Conservation (phyloP, 495 filamentous ascomycete genomes). For the Tuber calosporum region DNA sequence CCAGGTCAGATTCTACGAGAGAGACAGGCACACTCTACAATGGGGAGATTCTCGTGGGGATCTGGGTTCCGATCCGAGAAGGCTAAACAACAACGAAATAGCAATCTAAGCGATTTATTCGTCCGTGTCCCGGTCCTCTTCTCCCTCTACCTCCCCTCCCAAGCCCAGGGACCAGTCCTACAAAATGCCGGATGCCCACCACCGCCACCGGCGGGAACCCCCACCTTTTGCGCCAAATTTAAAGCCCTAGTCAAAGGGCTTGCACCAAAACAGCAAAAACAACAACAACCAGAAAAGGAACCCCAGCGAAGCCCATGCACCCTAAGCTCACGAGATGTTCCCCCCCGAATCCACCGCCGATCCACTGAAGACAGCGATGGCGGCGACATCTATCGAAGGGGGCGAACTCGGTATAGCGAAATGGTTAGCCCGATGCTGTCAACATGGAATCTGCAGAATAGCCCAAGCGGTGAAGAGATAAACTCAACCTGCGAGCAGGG, state of each 20-base stretch:
- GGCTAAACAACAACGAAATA: not conserved
- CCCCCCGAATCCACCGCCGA: not conserved
- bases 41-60: not conserved
- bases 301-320: not conserved
- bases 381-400: not conserved
- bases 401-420: not conserved
- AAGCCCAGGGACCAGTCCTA: not conserved
- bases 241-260: not conserved
- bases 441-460: not conserved
- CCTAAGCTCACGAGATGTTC: not conserved
- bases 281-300: not conserved
- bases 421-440: not conserved
- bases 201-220: not conserved
- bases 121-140: not conserved
- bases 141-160: not conserved
- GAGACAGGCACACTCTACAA: not conserved
- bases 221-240: not conserved
- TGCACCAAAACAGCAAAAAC: not conserved
- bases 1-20: not conserved
- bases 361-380: not conserved
- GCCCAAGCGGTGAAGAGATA: not conserved
- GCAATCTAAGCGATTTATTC: not conserved
- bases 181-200: not conserved
- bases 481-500: not conserved
- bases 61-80: not conserved